Evolutionary conservation across 306 rosid species (phyloP).

Genomic region (Arachis hypogaea): DNA sequence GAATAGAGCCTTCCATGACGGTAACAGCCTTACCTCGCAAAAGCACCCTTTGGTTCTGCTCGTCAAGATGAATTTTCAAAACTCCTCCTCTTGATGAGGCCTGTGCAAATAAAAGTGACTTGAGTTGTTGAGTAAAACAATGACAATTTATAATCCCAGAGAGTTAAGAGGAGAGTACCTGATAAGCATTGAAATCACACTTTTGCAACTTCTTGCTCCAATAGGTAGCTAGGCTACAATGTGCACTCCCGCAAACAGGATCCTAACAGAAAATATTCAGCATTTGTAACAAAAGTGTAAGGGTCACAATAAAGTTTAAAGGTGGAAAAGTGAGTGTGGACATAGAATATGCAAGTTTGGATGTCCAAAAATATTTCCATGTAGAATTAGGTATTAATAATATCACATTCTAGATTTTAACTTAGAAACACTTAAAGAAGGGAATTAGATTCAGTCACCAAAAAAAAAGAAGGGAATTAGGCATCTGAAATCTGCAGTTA

Average conservation of each 20-base stretch:
- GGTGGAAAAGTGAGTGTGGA: no score
- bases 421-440: not conserved
- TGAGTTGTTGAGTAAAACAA: not conserved
- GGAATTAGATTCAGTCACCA: no score
- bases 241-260: constrained; percentile 78
- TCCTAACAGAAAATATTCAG: constrained; percentile 49
- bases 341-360: no score
- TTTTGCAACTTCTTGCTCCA: constrained; percentile 79
- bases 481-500: no score
- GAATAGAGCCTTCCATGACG: constrained; percentile 68
- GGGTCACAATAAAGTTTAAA: no score
- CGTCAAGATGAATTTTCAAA: constrained; percentile 58
- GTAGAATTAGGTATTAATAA: no score
- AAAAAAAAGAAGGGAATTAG: not conserved
- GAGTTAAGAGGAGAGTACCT: constrained; percentile 45
- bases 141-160: constrained; percentile 16
- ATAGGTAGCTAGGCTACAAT: constrained; percentile 66
- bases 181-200: constrained; percentile 65
- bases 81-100: constrained; percentile 83
- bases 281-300: no score
- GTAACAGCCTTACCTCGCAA: constrained; percentile 74
- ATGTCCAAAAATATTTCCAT: no score
- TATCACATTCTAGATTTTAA: no score
- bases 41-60: constrained; percentile 64
- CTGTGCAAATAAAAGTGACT: constrained; percentile 42